A percentile compares a stretch with the other conserved stretches of the same genome.
Conservation (phyloP, 23 red algal genomes). For the Pyropia yezoensis region DNA sequence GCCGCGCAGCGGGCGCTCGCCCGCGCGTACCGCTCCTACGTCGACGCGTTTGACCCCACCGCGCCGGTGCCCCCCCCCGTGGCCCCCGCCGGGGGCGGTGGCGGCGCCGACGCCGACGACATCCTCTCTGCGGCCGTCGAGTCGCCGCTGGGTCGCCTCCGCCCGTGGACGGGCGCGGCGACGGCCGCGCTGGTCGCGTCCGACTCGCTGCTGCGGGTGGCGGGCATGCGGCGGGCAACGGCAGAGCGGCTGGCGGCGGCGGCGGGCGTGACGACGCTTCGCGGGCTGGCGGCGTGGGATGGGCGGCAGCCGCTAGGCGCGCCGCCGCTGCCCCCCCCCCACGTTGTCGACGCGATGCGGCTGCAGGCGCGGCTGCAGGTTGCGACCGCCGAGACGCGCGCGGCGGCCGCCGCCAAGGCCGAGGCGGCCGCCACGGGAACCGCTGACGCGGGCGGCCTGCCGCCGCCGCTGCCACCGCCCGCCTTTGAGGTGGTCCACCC, state of each 20-base stretch:
- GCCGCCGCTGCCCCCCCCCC: not conserved
- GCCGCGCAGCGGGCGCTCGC: too few relatives aligned
- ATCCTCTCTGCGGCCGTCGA: slow-evolving; percentile 1
- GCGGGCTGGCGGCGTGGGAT: slow-evolving; percentile 11
- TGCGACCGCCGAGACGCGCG: slow-evolving; percentile 6
- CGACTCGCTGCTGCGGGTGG: slow-evolving; percentile 34
- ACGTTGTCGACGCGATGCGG: slow-evolving; percentile 14
- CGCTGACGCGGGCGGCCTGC: not conserved
- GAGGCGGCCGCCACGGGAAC: not conserved
- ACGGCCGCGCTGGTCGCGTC: slow-evolving; percentile 5
- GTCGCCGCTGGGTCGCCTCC: slow-evolving; percentile 6
- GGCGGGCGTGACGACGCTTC: slow-evolving; percentile 6
- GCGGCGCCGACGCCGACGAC: too few relatives aligned
- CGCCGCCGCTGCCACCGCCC: not conserved
- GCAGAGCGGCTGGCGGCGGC: slow-evolving; percentile 13
- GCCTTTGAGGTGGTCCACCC: not conserved
- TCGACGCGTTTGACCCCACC: slow-evolving; percentile 4
- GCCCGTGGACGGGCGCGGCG: slow-evolving; percentile 33
- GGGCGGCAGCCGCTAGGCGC: not conserved
- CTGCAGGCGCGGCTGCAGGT: slow-evolving; percentile 43
- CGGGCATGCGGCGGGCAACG: slow-evolving; percentile 36
- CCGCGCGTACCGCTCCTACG: too few relatives aligned
- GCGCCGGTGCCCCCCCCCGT: too few relatives aligned
- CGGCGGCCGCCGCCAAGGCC: not conserved
- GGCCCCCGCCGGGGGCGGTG: too few relatives aligned